Base-by-base conservation (phyloP, 2,329 filamentous ascomycete genomes). In the Celoporthe dispersa region DNA sequence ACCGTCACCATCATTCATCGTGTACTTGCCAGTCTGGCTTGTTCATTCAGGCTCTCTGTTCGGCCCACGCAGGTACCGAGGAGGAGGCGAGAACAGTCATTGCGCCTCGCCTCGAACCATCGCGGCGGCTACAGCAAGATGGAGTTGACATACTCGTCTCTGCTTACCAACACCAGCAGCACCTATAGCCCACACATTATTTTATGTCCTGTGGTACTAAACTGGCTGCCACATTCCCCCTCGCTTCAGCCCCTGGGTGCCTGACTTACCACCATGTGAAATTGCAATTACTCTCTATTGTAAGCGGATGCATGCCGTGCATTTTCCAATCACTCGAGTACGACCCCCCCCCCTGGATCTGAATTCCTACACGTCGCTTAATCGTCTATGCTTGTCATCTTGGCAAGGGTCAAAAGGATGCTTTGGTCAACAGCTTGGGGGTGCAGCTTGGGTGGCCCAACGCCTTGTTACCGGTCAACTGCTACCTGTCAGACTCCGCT, bases 341-440 rank as follows among this genome's bases (percentile, higher is more conserved):
- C 51, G 37, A 64, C 63, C 48, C 57, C 62, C 60, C 63, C 37
- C 57, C 57, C 60, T 61, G 48, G 53, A 66, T 51, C 67, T 67
- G 53, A 48, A n/a, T 67, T 69, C 39, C 67, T 67, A 53, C 68
- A 59, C n/a, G 53, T 70, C 67, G 67, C 67, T 65, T 64, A 68
- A 59, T 62, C 61, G 69, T 57, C 66, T 69, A 71, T 71, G 70
- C 70, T 67, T 66, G 64, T 71, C 70, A 69, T 69, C 51, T 71
- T 60, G 64, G 61, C 67, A 69, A 57, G 70, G 68, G 37, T 62
- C 64, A 62, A 62, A 64, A 67, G 67, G 70, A 67, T 71, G 67
- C 66, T 51, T 69, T 71, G 67, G 48, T 57, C 57, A 48, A 61
- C 68, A 64, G 64, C 63, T 51, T 64, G 48, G 55, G 57, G 41